Percentiles rank a stretch among this genome's conserved stretches.
These are phyloP conservation scores for Eucalyptus regnans DNA, from an alignment of 345 rosid species.

Conservation along the genomic window DNA sequence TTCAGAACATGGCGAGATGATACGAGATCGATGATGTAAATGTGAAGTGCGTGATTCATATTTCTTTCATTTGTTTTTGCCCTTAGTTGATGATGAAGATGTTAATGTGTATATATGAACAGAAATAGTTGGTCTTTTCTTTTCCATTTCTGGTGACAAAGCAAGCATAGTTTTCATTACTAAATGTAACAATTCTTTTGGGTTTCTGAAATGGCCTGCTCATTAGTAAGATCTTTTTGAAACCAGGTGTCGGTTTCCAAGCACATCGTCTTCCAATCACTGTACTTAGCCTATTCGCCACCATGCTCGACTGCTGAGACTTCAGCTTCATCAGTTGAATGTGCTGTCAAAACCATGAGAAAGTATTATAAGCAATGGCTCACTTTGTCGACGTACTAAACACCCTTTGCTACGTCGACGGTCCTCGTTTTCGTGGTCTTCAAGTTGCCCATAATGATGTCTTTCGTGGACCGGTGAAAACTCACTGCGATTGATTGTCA, in stretches of 20 bases:
- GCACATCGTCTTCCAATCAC: not conserved
- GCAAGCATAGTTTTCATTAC: not conserved
- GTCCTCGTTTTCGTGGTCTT: not conserved
- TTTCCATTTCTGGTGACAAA: not conserved
- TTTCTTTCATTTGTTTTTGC: not conserved
- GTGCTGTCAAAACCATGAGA: not conserved
- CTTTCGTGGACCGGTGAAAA: too few relatives aligned
- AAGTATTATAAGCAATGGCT: not conserved
- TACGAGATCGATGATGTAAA: not conserved
- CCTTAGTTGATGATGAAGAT: not conserved
- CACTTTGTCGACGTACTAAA: not conserved
- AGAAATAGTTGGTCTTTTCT: not conserved
- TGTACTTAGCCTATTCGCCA: not conserved
- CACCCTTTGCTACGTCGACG: not conserved
- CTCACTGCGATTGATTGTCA: too few relatives aligned
- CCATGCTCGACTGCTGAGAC: not conserved
- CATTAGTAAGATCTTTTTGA: not conserved
- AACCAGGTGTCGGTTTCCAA: not conserved
- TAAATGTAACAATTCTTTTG: not conserved
- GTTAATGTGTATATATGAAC: not conserved
- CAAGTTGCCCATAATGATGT: not conserved
- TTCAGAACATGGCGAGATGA: not conserved
- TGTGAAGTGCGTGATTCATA: not conserved
- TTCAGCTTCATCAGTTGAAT: not conserved
- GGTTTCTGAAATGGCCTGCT: not conserved